These are phyloP conservation scores for Paracorniculantispora psalliotae DNA, from an alignment of 2,329 filamentous ascomycete genomes.

Conservation along the genomic window DNA sequence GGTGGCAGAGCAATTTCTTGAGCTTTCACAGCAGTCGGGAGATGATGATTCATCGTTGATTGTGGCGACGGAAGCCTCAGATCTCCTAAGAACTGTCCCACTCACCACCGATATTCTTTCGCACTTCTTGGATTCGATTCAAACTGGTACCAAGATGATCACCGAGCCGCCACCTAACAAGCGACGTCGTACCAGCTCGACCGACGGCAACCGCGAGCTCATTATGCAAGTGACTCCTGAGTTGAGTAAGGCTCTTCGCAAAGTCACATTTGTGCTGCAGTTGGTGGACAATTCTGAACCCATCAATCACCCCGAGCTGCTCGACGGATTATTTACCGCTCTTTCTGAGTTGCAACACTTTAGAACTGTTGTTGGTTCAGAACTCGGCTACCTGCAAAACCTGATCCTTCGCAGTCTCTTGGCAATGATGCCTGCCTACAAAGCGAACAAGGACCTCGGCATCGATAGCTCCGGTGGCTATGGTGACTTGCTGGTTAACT, in stretches of 20 bases:
- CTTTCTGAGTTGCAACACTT: slow-evolving; percentile 86
- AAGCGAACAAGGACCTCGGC: slow-evolving; percentile 52
- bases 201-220: slow-evolving; percentile 57
- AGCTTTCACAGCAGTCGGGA: slow-evolving; percentile 47
- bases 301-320: slow-evolving; percentile 67
- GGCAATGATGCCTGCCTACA: slow-evolving; percentile 76
- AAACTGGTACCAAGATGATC: slow-evolving; percentile 67
- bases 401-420: slow-evolving; percentile 77
- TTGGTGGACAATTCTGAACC: slow-evolving; percentile 77
- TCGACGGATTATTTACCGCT: slow-evolving; percentile 74
- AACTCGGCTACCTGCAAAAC: slow-evolving; percentile 85
- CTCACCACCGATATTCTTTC: slow-evolving; percentile 68
- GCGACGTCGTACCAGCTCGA: slow-evolving; percentile 71
- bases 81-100: slow-evolving; percentile 67
- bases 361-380: slow-evolving; percentile 73
- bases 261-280: slow-evolving; percentile 82
- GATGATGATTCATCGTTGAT: slow-evolving; percentile 30
- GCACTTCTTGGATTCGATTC: slow-evolving; percentile 68
- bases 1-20: slow-evolving; percentile 58
- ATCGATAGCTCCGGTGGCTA: slow-evolving; percentile 78
- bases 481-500: slow-evolving; percentile 87
- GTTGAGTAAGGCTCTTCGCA: slow-evolving; percentile 62
- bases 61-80: slow-evolving; percentile 57
- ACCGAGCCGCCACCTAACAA: slow-evolving; percentile 71
- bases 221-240: slow-evolving; percentile 60